Percentiles rank a stretch among this genome's conserved stretches.
Conservation (phyloP, 2,329 filamentous ascomycete species). For the Zymoseptoria tritici region DNA sequence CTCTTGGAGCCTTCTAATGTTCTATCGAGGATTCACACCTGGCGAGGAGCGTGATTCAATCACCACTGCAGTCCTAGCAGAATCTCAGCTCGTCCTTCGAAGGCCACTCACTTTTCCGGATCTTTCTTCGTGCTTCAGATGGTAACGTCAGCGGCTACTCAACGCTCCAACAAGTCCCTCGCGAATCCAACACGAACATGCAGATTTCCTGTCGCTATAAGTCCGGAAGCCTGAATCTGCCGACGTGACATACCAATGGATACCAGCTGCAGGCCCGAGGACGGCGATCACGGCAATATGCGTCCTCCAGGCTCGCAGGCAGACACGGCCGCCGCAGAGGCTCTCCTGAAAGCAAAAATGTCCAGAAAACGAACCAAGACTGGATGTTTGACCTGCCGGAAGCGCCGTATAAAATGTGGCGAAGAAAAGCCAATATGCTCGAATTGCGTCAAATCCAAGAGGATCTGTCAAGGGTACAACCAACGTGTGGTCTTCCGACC, state of each 20-base stretch:
- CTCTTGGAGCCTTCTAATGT: background rate
- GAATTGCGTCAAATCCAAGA: conserved; percentile 81
- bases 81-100: background rate
- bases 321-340: conserved; percentile 24
- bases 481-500: conserved; percentile 76
- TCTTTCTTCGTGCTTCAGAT: background rate
- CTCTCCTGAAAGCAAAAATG: conserved; percentile 24
- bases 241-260: conserved; percentile 5
- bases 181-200: background rate
- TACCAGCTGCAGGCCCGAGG: conserved; percentile 5
- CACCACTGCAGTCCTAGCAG: background rate
- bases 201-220: background rate
- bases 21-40: background rate
- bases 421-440: conserved; percentile 76
- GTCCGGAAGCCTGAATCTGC: background rate
- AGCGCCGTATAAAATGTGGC: conserved; percentile 93
- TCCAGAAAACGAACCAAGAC: conserved; percentile 72
- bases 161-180: background rate
- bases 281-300: background rate
- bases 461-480: conserved; percentile 76
- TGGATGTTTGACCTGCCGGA: conserved; percentile 86
- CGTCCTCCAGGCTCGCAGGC: conserved; percentile 2
- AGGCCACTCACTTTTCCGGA: background rate
- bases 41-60: background rate
- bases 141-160: background rate